Conservation (phyloP, 1,284 basidiomycete species). For the Leccinum laetum region DNA sequence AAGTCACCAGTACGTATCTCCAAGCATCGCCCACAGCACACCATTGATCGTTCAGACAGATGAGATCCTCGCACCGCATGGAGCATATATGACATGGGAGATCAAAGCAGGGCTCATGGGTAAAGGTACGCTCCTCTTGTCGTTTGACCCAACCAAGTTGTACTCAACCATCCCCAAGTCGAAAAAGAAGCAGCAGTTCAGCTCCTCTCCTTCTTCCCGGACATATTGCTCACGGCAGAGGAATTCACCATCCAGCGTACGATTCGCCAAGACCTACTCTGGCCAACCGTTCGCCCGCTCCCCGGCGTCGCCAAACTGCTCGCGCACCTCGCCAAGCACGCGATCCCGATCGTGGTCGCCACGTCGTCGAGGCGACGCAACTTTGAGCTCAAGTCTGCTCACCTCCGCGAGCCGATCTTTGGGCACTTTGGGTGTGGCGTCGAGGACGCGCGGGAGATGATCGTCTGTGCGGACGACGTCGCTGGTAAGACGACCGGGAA, state of each 20-base stretch:
- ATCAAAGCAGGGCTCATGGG: constrained; percentile 85
- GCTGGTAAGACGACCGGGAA: constrained; percentile 52
- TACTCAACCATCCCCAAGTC: constrained; percentile 41
- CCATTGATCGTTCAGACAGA: constrained; percentile 33
- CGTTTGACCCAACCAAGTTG: not conserved
- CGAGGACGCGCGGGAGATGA: constrained; percentile 40
- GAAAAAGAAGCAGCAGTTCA: constrained; percentile 62
- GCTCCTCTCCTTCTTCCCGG: constrained; percentile 75
- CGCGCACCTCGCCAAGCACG: constrained; percentile 60
- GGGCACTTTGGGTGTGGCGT: constrained; percentile 26
- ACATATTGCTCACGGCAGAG: constrained; percentile 59
- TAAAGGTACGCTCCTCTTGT: constrained; percentile 53
- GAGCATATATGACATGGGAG: constrained; percentile 79
- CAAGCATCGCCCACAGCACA: not conserved
- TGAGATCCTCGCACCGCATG: constrained; percentile 69
- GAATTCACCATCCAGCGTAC: constrained; percentile 59
- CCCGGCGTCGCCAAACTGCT: constrained; percentile 70
- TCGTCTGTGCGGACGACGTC: constrained; percentile 70
- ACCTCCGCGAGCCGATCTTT: constrained; percentile 58
- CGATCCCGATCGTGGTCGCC: constrained; percentile 74
- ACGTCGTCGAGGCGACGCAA: constrained; percentile 69
- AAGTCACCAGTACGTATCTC: constrained; percentile 63
- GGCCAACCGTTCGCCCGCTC: constrained; percentile 66
- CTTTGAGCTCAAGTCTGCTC: constrained; percentile 61
- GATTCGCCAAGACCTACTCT: constrained; percentile 56